A percentile compares a stretch with the other conserved stretches of the same genome.
Conservation (phyloP, 768 basidiomycete genomes). For the Daedaleopsis sinensis region DNA sequence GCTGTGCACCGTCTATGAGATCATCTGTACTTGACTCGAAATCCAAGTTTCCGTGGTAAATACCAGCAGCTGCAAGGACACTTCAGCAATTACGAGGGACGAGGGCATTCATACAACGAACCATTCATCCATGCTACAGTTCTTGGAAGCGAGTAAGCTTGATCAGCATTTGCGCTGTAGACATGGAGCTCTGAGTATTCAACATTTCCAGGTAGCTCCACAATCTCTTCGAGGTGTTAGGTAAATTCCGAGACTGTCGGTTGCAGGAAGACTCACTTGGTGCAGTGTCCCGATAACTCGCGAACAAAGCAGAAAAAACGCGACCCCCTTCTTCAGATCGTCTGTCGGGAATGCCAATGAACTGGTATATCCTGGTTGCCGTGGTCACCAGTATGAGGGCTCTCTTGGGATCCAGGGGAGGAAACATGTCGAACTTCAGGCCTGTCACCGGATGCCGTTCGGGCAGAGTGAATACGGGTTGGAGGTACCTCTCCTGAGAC, state of each 20-base stretch:
- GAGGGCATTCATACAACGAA: slow-evolving; percentile 36
- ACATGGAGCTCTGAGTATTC: slow-evolving; percentile 81
- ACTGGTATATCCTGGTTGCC: slow-evolving; percentile 87
- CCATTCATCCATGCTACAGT: slow-evolving; percentile 92
- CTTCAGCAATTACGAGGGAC: neutral
- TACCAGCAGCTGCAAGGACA: slow-evolving; percentile 66
- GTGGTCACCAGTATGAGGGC: slow-evolving; percentile 84
- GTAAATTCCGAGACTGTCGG: neutral
- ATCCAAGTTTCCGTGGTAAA: slow-evolving; percentile 83
- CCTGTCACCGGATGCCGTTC: slow-evolving; percentile 87
- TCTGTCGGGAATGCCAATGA: slow-evolving; percentile 68
- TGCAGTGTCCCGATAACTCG: slow-evolving; percentile 69
- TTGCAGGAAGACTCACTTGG: slow-evolving; percentile 63
- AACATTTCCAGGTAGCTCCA: slow-evolving; percentile 84
- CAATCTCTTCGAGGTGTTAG: slow-evolving; percentile 65
- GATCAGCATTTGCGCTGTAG: slow-evolving; percentile 70
- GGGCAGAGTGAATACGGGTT: slow-evolving; percentile 73
- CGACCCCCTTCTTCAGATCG: slow-evolving; percentile 76
- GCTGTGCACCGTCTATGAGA: slow-evolving; percentile 74
- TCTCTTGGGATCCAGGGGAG: slow-evolving; percentile 60
- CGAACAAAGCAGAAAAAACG: slow-evolving; percentile 76
- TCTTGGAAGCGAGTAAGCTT: slow-evolving; percentile 70
- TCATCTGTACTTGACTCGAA: slow-evolving; percentile 72
- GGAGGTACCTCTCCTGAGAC: slow-evolving; percentile 79
- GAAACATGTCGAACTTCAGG: slow-evolving; percentile 78